Evolutionary conservation across 2,329 filamentous ascomycete species (phyloP), one percentile per base, ranked within the genome.

Genomic region (Scytalidium lignicola): DNA sequence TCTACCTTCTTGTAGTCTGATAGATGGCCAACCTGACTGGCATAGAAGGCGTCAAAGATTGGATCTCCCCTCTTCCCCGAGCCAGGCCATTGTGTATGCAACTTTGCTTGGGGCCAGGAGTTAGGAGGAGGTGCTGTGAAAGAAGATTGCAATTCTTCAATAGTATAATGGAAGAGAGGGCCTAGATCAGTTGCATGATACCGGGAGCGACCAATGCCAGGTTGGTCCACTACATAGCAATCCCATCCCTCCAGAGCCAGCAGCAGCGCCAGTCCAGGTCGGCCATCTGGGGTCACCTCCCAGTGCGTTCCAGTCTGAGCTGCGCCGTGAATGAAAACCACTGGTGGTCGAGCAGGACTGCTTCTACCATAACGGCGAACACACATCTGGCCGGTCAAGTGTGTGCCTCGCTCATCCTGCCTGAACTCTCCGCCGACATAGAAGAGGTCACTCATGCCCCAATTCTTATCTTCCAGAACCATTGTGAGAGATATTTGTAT

Each of bases 211-310:
- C 57, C 55, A 20, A 48, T 50, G 18, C 41, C 49, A 0, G 54
- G 48, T n/a, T 53, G 47, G 19, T 58, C 57, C 13, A 57, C 45
- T 10, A 74, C 57, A 55, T 73, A 75, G 43, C 71, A 62, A 23
- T 63, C 63, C 50, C 72, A 73, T 13, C 72, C 73, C 22, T 67
- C 56, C 9, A 61, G 56, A 15, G 74, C 58, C 49, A 72, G 73
- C 50, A 67, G 69, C 0, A 70, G 70, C 1, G 71, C 69, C 71
- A 70, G 74, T 43, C 72, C 72, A 48, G 62, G 55, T 8, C 67
- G 62, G 37, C 66, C 66, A 49, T 75, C 71, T 3, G 72, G 72
- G 23, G 69, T 74, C 51, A 71, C 72, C 20, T 70, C 59, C 62
- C 64, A 71, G 42, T 68, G 65, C 59, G 45, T 41, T n/a, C 45